phyloP scores from a whole-genome alignment of 495 filamentous ascomycete species.

The Chaetomidium leptoderma region DNA sequence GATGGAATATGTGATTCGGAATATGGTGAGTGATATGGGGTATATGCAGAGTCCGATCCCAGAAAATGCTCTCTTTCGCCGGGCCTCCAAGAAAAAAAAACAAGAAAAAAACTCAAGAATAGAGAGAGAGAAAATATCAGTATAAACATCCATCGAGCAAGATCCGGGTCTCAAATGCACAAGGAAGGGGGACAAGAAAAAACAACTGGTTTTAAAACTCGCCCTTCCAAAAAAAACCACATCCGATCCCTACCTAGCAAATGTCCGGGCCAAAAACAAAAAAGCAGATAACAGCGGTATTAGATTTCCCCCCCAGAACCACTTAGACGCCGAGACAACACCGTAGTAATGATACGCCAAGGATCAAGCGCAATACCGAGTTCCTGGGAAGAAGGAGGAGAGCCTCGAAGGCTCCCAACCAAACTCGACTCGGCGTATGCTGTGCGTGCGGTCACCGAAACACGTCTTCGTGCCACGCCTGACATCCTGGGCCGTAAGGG shows the following conservation, averaged over 20 bases:
- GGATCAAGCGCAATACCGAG: too few relatives aligned
- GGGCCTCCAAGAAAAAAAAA: neutral
- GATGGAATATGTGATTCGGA: neutral
- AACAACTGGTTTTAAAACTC: neutral
- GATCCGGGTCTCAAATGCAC: neutral
- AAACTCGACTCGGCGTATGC: too few relatives aligned
- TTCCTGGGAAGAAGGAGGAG: too few relatives aligned
- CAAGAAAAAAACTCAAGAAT: neutral
- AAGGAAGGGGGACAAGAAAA: neutral
- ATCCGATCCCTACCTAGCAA: neutral
- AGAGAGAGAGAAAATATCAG: neutral
- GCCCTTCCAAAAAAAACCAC: neutral
- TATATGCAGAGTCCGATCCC: conserved; percentile 5
- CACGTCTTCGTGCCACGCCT: neutral
- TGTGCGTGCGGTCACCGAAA: too few relatives aligned
- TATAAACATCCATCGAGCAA: neutral
- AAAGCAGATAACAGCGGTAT: neutral
- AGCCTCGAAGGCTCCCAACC: too few relatives aligned
- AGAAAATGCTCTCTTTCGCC: neutral
- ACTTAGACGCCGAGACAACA: conserved; percentile 10
- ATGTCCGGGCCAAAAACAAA: neutral
- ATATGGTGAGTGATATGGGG: neutral
- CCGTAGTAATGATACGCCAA: neutral
- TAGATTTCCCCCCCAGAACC: neutral
- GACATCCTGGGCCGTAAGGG: neutral